A percentile compares a stretch with the other conserved stretches of the same genome.
These are phyloP conservation scores for Amanita molliuscula DNA, from an alignment of 768 basidiomycete species.

Conservation along the genomic window DNA sequence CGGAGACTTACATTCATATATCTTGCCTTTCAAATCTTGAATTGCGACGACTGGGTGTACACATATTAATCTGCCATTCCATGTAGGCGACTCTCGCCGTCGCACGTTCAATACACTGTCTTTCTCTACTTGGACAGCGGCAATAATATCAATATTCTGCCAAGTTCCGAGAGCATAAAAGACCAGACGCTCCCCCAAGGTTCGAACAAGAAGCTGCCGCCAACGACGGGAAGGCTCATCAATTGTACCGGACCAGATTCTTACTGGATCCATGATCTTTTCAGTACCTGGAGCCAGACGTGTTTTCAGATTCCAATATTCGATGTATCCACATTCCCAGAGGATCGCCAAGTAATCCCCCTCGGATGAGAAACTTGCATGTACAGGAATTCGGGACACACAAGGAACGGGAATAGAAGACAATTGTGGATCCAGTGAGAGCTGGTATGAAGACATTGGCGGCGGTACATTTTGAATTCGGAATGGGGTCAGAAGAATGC, in stretches of 20 bases:
- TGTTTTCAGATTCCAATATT: constrained; percentile 63
- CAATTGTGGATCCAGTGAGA: constrained; percentile 18
- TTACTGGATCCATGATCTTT: constrained; percentile 48
- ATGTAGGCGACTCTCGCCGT: constrained; percentile 19
- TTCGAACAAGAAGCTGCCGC: constrained; percentile 23
- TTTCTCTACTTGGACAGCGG: constrained; percentile 16
- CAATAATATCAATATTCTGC: constrained; percentile 21
- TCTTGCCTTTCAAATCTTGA: constrained; percentile 37
- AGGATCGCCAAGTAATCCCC: constrained; percentile 55
- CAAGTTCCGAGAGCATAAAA: constrained; percentile 31
- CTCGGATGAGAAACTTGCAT: constrained; percentile 50
- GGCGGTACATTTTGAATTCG: constrained; percentile 93
- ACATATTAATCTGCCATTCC: constrained; percentile 39
- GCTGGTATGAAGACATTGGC: constrained; percentile 77
- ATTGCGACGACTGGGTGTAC: constrained; percentile 16
- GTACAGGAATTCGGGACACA: constrained; percentile 40
- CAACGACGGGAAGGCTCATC: constrained; percentile 13
- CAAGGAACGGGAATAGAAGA: constrained; percentile 10
- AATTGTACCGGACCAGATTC: constrained; percentile 24
- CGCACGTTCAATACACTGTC: constrained; percentile 6
- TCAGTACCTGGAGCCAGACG: constrained; percentile 45
- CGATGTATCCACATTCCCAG: constrained; percentile 58
- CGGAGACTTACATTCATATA: constrained; percentile 31
- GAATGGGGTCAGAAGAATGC: constrained; percentile 83
- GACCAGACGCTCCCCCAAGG: constrained; percentile 9